Evolutionary conservation across 495 filamentous ascomycete genomes (phyloP), one percentile per base, ranked within the genome.

Genomic region (Trichocladium antarcticum): DNA sequence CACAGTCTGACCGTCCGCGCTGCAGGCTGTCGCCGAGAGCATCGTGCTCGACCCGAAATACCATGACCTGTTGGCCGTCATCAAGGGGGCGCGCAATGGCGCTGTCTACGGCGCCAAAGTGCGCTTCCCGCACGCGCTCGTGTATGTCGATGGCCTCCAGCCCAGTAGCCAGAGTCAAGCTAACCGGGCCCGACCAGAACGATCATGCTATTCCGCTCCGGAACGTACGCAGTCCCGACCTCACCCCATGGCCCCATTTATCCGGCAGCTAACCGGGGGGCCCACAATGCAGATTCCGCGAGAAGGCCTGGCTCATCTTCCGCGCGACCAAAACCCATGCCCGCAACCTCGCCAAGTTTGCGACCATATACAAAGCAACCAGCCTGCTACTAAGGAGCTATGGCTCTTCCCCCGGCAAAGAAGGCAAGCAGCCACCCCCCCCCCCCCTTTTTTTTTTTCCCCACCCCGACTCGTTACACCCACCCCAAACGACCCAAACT

Each of bases 61-160:
- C 66, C 83, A 87, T 48, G 86, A 87, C 56, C 58, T 87, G 44
- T 78, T 99, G 22, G 74, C 84, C 21, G 72, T 99, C 55, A 50
- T 90, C 59, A 99, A 99, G 72, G 86, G 77, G 52, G 80, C 89
- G 41, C 89, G 92, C 66, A 99, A 97, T 83, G 92, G 92, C 65
- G 80, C 88, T 53, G 87, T 96, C 50, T 99, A 97, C 70, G 92
- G 92, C 22, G 81, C 89, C 57, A 99, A 97, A 78, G 87, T 99
- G 65, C 89, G 92, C 54, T 96, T 97, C 73, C 92, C 92, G 57
- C 92, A 98, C 71, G 92, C 92, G 44, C 77, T 98, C 50, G 92
- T 98, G 83, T 89, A 79, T 51, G 73, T 8, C 5, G 43, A 39
- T 1, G 37, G 24, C 24, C 24, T 8, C 24, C 24, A 27, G 24